Evolutionary conservation across 2,329 filamentous ascomycete species (phyloP).

Genomic region (Emergomyces orientalis): DNA sequence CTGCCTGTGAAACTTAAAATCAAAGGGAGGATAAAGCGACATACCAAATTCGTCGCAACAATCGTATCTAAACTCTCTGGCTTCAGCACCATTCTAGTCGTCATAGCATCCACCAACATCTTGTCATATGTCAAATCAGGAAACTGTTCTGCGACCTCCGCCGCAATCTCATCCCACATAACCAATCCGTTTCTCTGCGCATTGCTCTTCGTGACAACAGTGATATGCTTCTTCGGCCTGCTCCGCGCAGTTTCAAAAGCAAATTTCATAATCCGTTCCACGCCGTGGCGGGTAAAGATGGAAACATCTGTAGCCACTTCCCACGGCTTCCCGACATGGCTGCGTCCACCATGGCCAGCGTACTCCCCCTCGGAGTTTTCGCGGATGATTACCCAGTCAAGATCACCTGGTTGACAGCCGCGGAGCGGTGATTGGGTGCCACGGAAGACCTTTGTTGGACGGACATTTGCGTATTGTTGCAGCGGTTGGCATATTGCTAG

Average conservation of each 20-base stretch:
- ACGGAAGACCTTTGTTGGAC: conserved; percentile 45
- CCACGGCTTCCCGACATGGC: conserved; percentile 44
- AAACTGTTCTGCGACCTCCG: conserved; percentile 40
- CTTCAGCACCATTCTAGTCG: conserved; percentile 45
- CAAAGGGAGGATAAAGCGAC: background rate
- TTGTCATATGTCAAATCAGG: conserved; percentile 45
- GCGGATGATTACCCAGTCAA: conserved; percentile 49
- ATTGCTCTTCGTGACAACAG: conserved; percentile 48
- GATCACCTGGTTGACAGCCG: conserved; percentile 38
- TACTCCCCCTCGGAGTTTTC: conserved; percentile 52
- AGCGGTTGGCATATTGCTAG: conserved; percentile 48
- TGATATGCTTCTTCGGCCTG: conserved; percentile 41
- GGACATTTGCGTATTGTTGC: conserved; percentile 50
- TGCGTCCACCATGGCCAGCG: conserved; percentile 46
- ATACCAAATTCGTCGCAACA: conserved; percentile 43
- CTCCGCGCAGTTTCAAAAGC: conserved; percentile 45
- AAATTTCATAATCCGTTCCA: conserved; percentile 45
- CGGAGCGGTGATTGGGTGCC: conserved; percentile 44
- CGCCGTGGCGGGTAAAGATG: conserved; percentile 45
- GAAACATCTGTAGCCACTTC: conserved; percentile 46
- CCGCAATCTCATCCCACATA: conserved; percentile 47
- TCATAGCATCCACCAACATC: conserved; percentile 51
- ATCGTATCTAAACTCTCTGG: conserved; percentile 44
- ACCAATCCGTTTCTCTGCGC: conserved; percentile 49
- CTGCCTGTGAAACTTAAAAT: background rate